These are phyloP conservation scores for Kazachstania viticola DNA, from an alignment of 805 yeast genomes.

Conservation along the genomic window DNA sequence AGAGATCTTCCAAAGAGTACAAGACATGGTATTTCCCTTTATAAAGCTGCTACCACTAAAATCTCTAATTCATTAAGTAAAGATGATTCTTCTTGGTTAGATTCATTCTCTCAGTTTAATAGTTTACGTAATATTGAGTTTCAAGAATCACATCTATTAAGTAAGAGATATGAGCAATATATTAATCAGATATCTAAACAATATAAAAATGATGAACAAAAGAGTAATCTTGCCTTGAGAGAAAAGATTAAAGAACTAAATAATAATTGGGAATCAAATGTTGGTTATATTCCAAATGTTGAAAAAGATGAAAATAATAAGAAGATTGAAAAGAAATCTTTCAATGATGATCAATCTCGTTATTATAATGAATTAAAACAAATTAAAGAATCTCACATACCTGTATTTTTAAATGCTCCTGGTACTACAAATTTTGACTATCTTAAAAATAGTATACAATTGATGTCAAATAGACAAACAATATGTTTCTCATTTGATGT, in stretches of 20 bases:
- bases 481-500: constrained; percentile 40
- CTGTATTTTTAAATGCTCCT: constrained; percentile 15
- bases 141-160: background rate
- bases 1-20: constrained; percentile 5
- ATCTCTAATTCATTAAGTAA: background rate
- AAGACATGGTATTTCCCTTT: constrained; percentile 5
- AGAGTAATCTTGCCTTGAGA: constrained; percentile 5
- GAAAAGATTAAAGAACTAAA: constrained; percentile 5
- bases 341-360: background rate
- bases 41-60: constrained; percentile 1
- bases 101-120: constrained; percentile 11
- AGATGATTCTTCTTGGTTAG: constrained; percentile 10
- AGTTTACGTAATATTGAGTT: constrained; percentile 3
- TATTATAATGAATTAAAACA: constrained; percentile 8
- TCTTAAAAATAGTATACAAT: constrained; percentile 11
- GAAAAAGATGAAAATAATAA: background rate
- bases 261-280: constrained; percentile 1
- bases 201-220: constrained; percentile 3
- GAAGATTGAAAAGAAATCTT: background rate
- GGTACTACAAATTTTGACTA: constrained; percentile 12
- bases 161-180: constrained; percentile 5
- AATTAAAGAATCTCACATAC: constrained; percentile 13
- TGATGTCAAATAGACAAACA: constrained; percentile 15
- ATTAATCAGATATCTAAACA: constrained; percentile 3
- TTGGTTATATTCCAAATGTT: constrained; percentile 2